Base-by-base conservation (phyloP, 345 rosid genomes). In the Ailanthus altissimus region DNA sequence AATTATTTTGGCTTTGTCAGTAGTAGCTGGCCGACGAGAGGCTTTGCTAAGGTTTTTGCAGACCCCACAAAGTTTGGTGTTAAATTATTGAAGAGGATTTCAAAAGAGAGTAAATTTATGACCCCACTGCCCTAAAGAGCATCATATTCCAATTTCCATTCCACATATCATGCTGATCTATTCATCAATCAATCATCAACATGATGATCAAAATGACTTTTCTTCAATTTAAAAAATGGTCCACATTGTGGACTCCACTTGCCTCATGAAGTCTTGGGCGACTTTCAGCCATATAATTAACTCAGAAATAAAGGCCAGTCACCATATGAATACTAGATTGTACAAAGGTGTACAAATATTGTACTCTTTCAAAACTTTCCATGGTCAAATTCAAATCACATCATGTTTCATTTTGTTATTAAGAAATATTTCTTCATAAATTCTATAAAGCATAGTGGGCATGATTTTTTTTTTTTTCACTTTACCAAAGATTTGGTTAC, bases 21-120 rank as follows among this genome's bases (percentile, higher is more conserved):
- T 47, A 67, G 5, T 62, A 70, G 81, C 81, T 75, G 83, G 73
- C 81, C 72, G 83, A 73, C 74, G 8, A 5, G 51, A n/a, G 28
- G 13, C 12, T 36, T 20, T 26, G 46, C 47, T 36, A 20, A 51
- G 54, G 71, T 26, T 58, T 62, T 20, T 23, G 74, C 18, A 25
- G 79, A 26, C 45, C 81, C 89, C 67, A 25, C 71, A 56, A 64
- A 80, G 3, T 45, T 18, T 53, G 68, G 5, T 63, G 21, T 54
- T 65, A 23, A 77, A 63, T 13, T 62, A 59, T 60, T 50, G 75
- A n/a, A 5, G 47, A 6, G 10, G 6, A 38, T 53, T 71, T 18
- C 5, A 15, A 71, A 42, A 25, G n/a, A 63, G 46, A 66, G 49
- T 46, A 60, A 79, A 74, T 67, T 8, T 11, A 69, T 26, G 82